These are phyloP conservation scores for Pseudocercospora vitis DNA, from an alignment of 2,329 filamentous ascomycete genomes.

Conservation along the genomic window DNA sequence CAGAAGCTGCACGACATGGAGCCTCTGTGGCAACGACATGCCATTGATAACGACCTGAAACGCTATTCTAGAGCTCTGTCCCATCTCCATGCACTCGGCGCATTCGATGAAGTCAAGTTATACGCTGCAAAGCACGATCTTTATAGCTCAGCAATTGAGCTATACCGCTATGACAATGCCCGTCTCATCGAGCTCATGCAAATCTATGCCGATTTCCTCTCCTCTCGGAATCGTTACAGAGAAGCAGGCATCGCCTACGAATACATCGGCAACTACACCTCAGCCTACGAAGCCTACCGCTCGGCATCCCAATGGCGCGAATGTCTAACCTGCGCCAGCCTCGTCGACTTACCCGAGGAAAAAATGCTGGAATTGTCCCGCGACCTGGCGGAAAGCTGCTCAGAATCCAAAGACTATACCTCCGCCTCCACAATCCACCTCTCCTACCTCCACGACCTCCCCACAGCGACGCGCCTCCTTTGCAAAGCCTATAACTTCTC, in stretches of 20 bases:
- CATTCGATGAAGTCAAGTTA: slow-evolving; percentile 72
- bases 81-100: slow-evolving; percentile 71
- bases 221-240: slow-evolving; percentile 71
- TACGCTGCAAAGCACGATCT: slow-evolving; percentile 80
- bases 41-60: slow-evolving; percentile 84
- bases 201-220: slow-evolving; percentile 77
- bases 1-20: slow-evolving; percentile 78
- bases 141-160: slow-evolving; percentile 71
- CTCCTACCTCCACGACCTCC: slow-evolving; percentile 75
- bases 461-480: slow-evolving; percentile 69
- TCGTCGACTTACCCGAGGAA: slow-evolving; percentile 61
- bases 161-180: slow-evolving; percentile 78
- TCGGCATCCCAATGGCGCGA: slow-evolving; percentile 88
- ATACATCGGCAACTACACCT: slow-evolving; percentile 70
- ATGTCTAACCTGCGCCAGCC: slow-evolving; percentile 74
- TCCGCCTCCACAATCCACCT: slow-evolving; percentile 76
- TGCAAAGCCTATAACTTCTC: slow-evolving; percentile 87
- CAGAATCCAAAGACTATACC: slow-evolving; percentile 80
- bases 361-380: slow-evolving; percentile 69
- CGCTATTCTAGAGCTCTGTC: slow-evolving; percentile 73
- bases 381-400: slow-evolving; percentile 72
- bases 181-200: slow-evolving; percentile 68
- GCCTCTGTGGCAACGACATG: slow-evolving; percentile 69
- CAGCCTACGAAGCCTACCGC: slow-evolving; percentile 80
- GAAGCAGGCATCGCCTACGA: slow-evolving; percentile 90